Conservation (phyloP, 2,329 filamentous ascomycete genomes). For the Sclerotinia minor region DNA sequence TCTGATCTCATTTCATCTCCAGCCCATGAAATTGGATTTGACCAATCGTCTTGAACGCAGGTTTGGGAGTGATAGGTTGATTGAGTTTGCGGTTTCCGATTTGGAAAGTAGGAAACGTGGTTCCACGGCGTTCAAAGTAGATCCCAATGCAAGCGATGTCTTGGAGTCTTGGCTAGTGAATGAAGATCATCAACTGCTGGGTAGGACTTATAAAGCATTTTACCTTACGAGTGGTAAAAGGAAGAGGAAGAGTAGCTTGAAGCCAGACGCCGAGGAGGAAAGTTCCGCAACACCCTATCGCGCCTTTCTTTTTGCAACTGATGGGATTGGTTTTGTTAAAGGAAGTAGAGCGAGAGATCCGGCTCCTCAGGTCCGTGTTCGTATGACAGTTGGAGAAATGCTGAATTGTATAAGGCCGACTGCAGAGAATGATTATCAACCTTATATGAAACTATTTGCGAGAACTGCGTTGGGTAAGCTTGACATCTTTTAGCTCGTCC, state of each 20-base stretch:
- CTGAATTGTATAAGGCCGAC: slow-evolving; percentile 55
- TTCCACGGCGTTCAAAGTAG: slow-evolving; percentile 40
- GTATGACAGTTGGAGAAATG: slow-evolving; percentile 46
- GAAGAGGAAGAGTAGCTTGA: slow-evolving; percentile 42
- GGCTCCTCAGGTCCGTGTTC: slow-evolving; percentile 18
- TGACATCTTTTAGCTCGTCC: not conserved
- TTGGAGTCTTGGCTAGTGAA: slow-evolving; percentile 47
- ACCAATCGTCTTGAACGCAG: slow-evolving; percentile 54
- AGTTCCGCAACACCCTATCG: slow-evolving; percentile 45
- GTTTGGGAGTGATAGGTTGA: slow-evolving; percentile 59
- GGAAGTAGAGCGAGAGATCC: not conserved
- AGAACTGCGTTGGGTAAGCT: slow-evolving; percentile 54
- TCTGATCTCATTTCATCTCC: slow-evolving; percentile 50
- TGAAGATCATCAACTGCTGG: slow-evolving; percentile 35
- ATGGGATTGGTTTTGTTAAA: slow-evolving; percentile 42
- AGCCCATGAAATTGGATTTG: slow-evolving; percentile 51
- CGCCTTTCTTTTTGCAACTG: slow-evolving; percentile 57
- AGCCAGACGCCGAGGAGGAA: slow-evolving; percentile 43
- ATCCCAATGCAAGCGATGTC: slow-evolving; percentile 40
- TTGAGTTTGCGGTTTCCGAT: slow-evolving; percentile 56
- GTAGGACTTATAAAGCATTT: slow-evolving; percentile 39
- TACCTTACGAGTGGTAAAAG: slow-evolving; percentile 33
- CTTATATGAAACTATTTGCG: slow-evolving; percentile 58
- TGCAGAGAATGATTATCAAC: slow-evolving; percentile 48
- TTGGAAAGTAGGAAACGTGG: slow-evolving; percentile 38